Conservation (phyloP, 2,329 filamentous ascomycete species). For the Trichophyton simii region DNA sequence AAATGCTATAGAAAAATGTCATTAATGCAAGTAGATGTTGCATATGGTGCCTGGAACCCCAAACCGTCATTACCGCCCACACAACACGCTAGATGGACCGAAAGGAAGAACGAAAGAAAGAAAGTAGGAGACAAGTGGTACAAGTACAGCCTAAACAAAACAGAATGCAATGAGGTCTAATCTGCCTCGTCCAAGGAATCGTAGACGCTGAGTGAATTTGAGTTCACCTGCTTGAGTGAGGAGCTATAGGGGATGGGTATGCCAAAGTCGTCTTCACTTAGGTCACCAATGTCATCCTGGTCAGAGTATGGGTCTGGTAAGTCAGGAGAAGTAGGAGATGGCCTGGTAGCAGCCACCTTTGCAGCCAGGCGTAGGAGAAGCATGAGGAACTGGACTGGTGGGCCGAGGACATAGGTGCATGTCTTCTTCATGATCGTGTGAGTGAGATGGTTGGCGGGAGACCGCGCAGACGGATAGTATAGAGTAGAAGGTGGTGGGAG, state of each 20-base stretch:
- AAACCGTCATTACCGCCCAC: background rate
- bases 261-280: conserved; percentile 48
- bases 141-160: background rate
- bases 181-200: conserved; percentile 1
- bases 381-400: conserved; percentile 64
- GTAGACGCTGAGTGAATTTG: background rate
- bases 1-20: background rate
- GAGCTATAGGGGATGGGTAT: conserved; percentile 29
- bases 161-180: background rate
- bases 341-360: conserved; percentile 45
- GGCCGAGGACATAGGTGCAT: conserved; percentile 61
- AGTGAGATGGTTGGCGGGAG: conserved; percentile 42
- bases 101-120: background rate
- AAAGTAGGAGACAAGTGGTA: background rate
- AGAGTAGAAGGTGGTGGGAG: conserved; percentile 57
- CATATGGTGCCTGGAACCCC: background rate
- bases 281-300: conserved; percentile 20
- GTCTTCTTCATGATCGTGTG: conserved; percentile 63
- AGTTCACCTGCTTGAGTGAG: conserved; percentile 5
- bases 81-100: background rate
- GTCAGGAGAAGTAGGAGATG: conserved; percentile 23
- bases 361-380: conserved; percentile 74
- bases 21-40: background rate
- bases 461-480: conserved; percentile 35
- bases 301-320: conserved; percentile 15